Conservation (phyloP, 2,329 filamentous ascomycete species). For the Dothideomycetidae sp. region DNA sequence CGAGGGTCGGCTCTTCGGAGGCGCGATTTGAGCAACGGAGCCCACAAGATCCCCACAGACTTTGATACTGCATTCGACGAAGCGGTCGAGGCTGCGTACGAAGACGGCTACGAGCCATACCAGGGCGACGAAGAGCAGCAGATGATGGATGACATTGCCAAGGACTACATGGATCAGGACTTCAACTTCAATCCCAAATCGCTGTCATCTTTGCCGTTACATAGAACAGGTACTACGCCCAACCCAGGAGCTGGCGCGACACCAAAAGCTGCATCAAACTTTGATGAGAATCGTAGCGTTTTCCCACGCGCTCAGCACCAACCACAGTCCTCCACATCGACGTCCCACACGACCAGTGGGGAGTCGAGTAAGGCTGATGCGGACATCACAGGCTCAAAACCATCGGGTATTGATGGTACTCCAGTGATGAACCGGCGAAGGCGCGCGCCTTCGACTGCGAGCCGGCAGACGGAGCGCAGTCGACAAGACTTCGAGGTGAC, state of each 20-base stretch:
- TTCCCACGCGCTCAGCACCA: constrained; percentile 6
- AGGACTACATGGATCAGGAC: constrained; percentile 59
- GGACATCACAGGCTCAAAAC: neutral
- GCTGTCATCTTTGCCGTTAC: constrained; percentile 59
- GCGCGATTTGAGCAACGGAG: constrained; percentile 54
- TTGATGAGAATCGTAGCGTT: constrained; percentile 43
- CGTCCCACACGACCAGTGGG: constrained; percentile 3
- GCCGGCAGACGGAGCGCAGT: constrained; percentile 2
- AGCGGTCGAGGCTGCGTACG: constrained; percentile 89
- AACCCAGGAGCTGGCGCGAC: constrained; percentile 56
- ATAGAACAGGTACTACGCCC: constrained; percentile 56
- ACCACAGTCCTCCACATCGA: constrained; percentile 7
- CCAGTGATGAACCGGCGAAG: neutral
- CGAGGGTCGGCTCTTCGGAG: constrained; percentile 55
- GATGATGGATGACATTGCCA: constrained; percentile 70
- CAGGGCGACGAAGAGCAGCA: constrained; percentile 37
- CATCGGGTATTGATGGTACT: neutral
- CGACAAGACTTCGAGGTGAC: constrained; percentile 12
- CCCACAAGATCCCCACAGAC: constrained; percentile 67
- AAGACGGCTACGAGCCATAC: constrained; percentile 73
- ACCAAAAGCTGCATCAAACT: constrained; percentile 55
- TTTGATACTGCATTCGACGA: constrained; percentile 91
- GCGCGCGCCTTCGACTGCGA: constrained; percentile 5
- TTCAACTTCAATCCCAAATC: constrained; percentile 60
- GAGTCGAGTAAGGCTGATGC: neutral